Base-by-base conservation (phyloP, 768 basidiomycete genomes). In the Sporobolomyces roseus region DNA sequence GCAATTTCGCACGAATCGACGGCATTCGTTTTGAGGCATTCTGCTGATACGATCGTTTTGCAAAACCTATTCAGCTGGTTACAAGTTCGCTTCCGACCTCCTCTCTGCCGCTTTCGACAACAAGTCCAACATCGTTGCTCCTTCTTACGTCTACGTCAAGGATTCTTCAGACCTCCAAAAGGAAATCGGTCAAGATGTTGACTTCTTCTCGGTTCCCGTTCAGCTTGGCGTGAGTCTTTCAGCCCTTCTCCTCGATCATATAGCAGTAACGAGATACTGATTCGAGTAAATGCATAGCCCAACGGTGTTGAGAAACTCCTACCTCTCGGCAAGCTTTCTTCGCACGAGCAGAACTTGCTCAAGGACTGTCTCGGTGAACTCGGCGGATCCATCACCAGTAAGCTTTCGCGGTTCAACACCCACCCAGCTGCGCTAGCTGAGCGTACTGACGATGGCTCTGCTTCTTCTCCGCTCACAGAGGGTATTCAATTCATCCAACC, bases 191-290 rank as follows among this genome's bases (percentile, higher is more conserved):
- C 77, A 81, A 68, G 84, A 87, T 17, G 78, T 94, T 45, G 87
- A 88, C 53, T 98, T 86, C 84, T 98, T 99, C 84, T 90, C 91
- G 27, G 85, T 87, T 41, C 87, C 84, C 55, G 85, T 99, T 66
- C 87, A 91, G 80, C 87, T 99, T 65, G 92, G 93, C 67, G 91
- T 92, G 78, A 52, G 81, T 77, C 35, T 74, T 41, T 14, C 23
- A 29, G 12, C 41, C 5, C 21, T 17, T 51, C 21, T 46, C 45
- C 12, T 7, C 12, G 10, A 41, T 41, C 17, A 9, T 41, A 17
- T 9, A 41, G 10, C 38, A 41, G 38, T 9, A 41, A 9, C 38
- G 25, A 2, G 16, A 45, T 32, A 13, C 21, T n/a, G 43, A 30
- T 53, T 21, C 21, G 45, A 13, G 23, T 14, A 6, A 13, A 46